Evolutionary conservation across 768 basidiomycete species (phyloP).

Genomic region (Tulasnella sp.): DNA sequence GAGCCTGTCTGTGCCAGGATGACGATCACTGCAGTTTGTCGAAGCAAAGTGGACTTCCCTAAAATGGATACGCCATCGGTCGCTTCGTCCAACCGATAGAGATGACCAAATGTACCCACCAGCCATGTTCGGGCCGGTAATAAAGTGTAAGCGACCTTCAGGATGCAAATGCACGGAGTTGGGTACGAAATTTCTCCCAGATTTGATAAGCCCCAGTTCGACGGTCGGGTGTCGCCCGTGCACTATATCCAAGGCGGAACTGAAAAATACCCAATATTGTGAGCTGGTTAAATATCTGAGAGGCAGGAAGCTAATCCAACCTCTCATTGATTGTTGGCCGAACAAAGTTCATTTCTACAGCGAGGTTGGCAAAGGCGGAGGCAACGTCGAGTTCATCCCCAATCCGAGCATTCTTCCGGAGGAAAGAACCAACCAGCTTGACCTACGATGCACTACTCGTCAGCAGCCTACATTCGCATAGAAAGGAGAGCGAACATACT

Average conservation of each 20-base stretch:
- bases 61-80: background rate
- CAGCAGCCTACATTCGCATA: background rate
- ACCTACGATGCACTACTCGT: background rate
- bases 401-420: constrained; percentile 73
- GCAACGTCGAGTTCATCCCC: constrained; percentile 86
- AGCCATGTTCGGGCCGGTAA: constrained; percentile 96
- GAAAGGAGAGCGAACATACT: constrained; percentile 41
- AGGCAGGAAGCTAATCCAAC: constrained; percentile 46
- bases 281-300: background rate
- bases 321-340: constrained; percentile 65
- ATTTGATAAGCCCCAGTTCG: constrained; percentile 73
- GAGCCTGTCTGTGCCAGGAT: constrained; percentile 91
- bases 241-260: constrained; percentile 58
- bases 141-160: constrained; percentile 64
- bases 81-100: background rate
- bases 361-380: constrained; percentile 75
- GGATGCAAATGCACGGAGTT: constrained; percentile 69
- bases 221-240: constrained; percentile 92
- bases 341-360: constrained; percentile 70
- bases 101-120: constrained; percentile 40
- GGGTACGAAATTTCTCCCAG: constrained; percentile 75
- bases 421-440: constrained; percentile 34
- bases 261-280: constrained; percentile 32
- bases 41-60: constrained; percentile 83
- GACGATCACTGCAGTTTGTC: constrained; percentile 84